Evolutionary conservation across 345 rosid species (phyloP).

Genomic region (Gossypium australe): DNA sequence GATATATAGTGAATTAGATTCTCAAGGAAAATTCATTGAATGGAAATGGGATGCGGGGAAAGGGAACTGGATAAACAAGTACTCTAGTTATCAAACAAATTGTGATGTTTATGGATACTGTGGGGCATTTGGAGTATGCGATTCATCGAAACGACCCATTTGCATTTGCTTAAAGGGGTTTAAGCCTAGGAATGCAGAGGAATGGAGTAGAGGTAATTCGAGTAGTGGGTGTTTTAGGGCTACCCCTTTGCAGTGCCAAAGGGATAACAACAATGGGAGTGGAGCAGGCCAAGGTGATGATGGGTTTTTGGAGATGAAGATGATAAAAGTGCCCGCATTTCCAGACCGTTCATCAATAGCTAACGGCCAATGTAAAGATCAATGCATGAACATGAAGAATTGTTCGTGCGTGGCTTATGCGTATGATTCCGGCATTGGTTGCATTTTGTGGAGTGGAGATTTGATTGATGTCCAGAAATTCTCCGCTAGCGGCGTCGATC

Average conservation of each 20-base stretch:
- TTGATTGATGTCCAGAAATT: neutral
- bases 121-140: conserved; percentile 45
- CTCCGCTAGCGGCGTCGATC: neutral
- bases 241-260: conserved; percentile 29
- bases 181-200: conserved; percentile 21
- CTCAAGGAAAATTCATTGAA: conserved; percentile 25
- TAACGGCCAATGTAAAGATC: conserved; percentile 21
- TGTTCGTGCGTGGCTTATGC: conserved; percentile 51
- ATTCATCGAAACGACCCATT: neutral
- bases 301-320: conserved; percentile 31
- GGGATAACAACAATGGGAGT: conserved; percentile 20
- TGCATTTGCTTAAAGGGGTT: conserved; percentile 37
- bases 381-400: conserved; percentile 17
- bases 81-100: neutral
- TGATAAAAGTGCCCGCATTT: conserved; percentile 36
- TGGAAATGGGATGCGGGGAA: conserved; percentile 12
- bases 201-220: conserved; percentile 39
- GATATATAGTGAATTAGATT: conserved; percentile 14
- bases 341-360: conserved; percentile 14
- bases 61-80: conserved; percentile 13
- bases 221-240: conserved; percentile 43
- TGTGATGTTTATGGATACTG: conserved; percentile 52
- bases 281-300: conserved; percentile 33
- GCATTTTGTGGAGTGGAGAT: neutral
- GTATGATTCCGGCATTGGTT: neutral